Evolutionary conservation across 257 asterid genomes (phyloP).

Genomic region (Verbena officinalis): DNA sequence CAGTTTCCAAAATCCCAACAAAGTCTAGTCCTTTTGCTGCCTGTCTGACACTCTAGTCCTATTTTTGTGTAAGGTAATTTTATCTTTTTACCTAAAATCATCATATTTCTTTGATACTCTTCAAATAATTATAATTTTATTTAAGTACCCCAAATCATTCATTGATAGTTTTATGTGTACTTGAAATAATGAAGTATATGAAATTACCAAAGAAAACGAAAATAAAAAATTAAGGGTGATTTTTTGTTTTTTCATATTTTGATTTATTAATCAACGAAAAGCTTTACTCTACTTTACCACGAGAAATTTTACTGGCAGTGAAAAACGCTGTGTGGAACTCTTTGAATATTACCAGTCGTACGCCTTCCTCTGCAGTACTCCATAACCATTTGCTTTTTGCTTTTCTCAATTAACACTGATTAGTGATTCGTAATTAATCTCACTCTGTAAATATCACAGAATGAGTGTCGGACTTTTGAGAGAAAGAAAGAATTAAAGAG

Average conservation of each 20-base stretch:
- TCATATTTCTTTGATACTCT: neutral
- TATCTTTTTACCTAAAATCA: neutral
- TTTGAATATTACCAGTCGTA: neutral
- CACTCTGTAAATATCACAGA: constrained; percentile 21
- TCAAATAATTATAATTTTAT: too few relatives aligned
- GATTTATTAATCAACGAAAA: too few relatives aligned
- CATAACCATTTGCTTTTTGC: constrained; percentile 15
- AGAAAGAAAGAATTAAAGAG: constrained; percentile 7
- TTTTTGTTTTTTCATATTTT: too few relatives aligned
- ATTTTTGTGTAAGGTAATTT: too few relatives aligned
- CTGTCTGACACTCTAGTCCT: constrained; percentile 31
- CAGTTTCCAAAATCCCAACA: constrained; percentile 26
- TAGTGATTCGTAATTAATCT: neutral
- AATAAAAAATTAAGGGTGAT: too few relatives aligned
- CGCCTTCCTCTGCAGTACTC: neutral
- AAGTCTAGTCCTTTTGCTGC: constrained; percentile 37
- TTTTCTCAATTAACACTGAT: constrained; percentile 2
- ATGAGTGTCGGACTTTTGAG: neutral
- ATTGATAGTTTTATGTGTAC: too few relatives aligned
- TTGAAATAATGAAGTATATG: too few relatives aligned
- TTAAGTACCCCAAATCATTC: too few relatives aligned
- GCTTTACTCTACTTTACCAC: too few relatives aligned
- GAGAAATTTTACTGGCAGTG: too few relatives aligned
- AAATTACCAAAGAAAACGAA: too few relatives aligned
- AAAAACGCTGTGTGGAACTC: neutral